Evolutionary conservation across 208 protist species (phyloP).

Genomic region (Acanthamoeba rhysodes): DNA sequence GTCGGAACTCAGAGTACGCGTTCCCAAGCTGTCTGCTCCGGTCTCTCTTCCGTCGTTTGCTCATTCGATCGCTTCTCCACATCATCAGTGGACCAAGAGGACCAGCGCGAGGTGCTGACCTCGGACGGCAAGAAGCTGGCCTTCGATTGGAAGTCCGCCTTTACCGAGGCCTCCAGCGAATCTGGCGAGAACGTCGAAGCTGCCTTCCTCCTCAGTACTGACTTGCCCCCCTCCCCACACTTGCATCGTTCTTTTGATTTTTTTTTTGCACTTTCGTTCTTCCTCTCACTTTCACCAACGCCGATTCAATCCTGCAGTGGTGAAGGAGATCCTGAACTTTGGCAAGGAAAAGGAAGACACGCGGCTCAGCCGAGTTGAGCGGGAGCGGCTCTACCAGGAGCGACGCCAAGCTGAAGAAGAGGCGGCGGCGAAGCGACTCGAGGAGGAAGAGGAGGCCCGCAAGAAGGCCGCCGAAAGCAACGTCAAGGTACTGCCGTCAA

Average conservation of each 20-base stretch:
- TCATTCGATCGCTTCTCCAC: no score
- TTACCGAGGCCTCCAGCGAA: slow-evolving; percentile 52
- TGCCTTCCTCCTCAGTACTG: slow-evolving; percentile 23
- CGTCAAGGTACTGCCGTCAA: not conserved
- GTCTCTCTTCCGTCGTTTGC: no score
- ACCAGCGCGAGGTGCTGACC: slow-evolving; percentile 47
- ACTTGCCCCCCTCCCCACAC: not conserved
- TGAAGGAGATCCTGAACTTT: slow-evolving; percentile 66
- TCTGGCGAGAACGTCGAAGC: slow-evolving; percentile 37
- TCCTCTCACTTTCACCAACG: not conserved
- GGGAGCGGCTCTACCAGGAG: slow-evolving; percentile 32
- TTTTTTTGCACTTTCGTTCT: not conserved
- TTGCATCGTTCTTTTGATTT: not conserved
- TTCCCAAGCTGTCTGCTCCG: not conserved
- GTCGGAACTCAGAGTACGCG: slow-evolving; percentile 36
- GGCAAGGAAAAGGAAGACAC: slow-evolving; percentile 42
- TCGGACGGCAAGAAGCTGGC: slow-evolving; percentile 34
- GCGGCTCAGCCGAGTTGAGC: not conserved
- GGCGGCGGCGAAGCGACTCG: not conserved
- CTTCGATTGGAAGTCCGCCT: slow-evolving; percentile 6
- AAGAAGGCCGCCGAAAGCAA: not conserved
- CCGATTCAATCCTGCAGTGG: not conserved
- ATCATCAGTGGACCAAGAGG: not conserved
- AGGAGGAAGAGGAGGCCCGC: not conserved
- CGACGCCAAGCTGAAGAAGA: not conserved